Evolutionary conservation across 257 asterid species (phyloP), one percentile per base, ranked within the genome.

Genomic region (Fraxinus americana): DNA sequence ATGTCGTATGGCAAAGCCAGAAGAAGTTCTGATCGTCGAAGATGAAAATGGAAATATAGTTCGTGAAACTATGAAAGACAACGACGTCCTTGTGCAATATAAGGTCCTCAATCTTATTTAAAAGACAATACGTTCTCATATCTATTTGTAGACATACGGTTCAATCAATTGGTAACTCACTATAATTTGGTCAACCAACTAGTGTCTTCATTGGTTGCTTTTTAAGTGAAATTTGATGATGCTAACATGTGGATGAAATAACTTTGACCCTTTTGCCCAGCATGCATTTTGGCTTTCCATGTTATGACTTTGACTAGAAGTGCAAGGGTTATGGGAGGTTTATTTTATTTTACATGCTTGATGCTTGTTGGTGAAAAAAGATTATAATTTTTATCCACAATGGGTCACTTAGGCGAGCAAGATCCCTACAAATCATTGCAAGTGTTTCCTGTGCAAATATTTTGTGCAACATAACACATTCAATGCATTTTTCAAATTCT

Each of bases 1-100:
- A 79, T 93, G 96, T 71, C 97, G 99, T 80, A 96, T 96, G 99
- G 99, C 99, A 11, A 96, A 96, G 87, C 99, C 99, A 30, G 99
- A 96, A 89, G 99, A 96, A 83, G 99, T 96, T 82, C 88, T 96
- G 72, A 90, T 96, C 73, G 97, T 96, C 70, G 98, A 95, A 82
- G 99, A 95, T 82, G 98, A 95, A 84, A 95, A 95, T 89, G 99
- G 99, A 78, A 95, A 95, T 84, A 95, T 95, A 73, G 99, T 95
- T 78, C 97, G 99, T 79, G 99, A 95, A 84, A 95, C 99, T 16
- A 85, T 95, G 99, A 96, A 92, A 85, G 99, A 96, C 79, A 96
- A 96, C 78, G 99, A 96, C 81, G 96, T 96, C 82, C 97, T 96
- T 75, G 96, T 93, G 80, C 99, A 96, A 79, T 93, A 96, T 81